Percentiles rank a stretch among this genome's conserved stretches.
phyloP scores from a whole-genome alignment of 148 eudicot species.

The Mesembryanthemum crystallinum region DNA sequence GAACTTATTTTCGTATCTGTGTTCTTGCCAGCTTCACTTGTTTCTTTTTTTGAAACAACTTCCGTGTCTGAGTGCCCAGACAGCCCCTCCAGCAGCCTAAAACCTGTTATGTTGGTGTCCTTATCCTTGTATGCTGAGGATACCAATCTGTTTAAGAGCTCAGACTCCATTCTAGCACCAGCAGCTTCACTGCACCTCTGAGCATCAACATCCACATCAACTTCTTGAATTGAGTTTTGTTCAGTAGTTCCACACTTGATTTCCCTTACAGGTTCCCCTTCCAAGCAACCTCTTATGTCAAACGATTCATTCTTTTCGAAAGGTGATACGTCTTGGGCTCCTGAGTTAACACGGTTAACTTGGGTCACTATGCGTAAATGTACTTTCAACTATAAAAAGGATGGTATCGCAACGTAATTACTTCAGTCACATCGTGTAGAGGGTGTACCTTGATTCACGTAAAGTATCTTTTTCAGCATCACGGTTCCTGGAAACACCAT shows the following conservation, averaged over 20 bases:
- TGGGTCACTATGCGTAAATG: background rate
- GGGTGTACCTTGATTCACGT: slow-evolving; percentile 25
- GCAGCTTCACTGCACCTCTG: slow-evolving; percentile 8
- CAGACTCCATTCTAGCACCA: slow-evolving; percentile 2
- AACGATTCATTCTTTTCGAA: slow-evolving; percentile 19
- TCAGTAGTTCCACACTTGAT: background rate
- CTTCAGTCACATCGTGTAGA: slow-evolving; percentile 25
- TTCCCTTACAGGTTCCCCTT: slow-evolving; percentile 13
- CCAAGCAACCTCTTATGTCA: slow-evolving; percentile 14
- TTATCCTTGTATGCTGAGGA: slow-evolving; percentile 5
- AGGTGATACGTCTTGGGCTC: slow-evolving; percentile 27
- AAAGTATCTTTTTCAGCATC: slow-evolving; percentile 74
- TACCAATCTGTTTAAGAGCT: background rate
- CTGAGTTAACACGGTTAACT: slow-evolving; percentile 32
- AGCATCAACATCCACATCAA: slow-evolving; percentile 5
- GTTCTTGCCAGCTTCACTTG: background rate
- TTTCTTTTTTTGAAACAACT: slow-evolving; percentile 13
- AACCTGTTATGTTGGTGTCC: slow-evolving; percentile 1
- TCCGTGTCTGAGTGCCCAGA: background rate
- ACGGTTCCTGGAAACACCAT: slow-evolving; percentile 97
- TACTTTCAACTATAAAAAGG: background rate
- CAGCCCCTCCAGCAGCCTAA: background rate
- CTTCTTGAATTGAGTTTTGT: slow-evolving; percentile 1
- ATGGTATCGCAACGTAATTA: too few species aligned
- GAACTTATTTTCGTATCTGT: background rate